phyloP scores from a whole-genome alignment of 768 basidiomycete genomes.

The Termitomyces sp. region DNA sequence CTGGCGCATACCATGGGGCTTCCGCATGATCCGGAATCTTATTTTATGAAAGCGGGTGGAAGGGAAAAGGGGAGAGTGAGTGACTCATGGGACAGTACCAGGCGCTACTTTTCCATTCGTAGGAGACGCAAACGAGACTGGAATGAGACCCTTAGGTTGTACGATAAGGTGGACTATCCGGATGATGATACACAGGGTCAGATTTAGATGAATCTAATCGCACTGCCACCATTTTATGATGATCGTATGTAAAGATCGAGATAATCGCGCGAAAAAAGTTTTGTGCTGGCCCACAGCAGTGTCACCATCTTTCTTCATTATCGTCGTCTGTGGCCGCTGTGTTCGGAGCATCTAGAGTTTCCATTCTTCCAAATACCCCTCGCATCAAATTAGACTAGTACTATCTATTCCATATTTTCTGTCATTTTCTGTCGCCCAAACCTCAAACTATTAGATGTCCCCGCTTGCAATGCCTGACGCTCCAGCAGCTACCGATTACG shows the following conservation, averaged over 20 bases:
- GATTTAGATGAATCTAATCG: background rate
- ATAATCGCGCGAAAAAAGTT: slow-evolving; percentile 9
- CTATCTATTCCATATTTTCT: slow-evolving; percentile 7
- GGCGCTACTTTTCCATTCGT: slow-evolving; percentile 76
- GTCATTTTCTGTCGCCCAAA: slow-evolving; percentile 10
- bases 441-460: background rate
- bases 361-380: slow-evolving; percentile 3
- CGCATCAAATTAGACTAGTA: slow-evolving; percentile 8
- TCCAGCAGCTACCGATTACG: slow-evolving; percentile 30
- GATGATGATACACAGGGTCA: slow-evolving; percentile 46
- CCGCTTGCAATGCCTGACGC: background rate
- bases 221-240: slow-evolving; percentile 6
- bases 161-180: slow-evolving; percentile 82
- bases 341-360: background rate
- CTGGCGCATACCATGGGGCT: slow-evolving; percentile 59
- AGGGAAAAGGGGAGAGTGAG: slow-evolving; percentile 69
- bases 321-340: slow-evolving; percentile 5
- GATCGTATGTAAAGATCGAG: slow-evolving; percentile 3
- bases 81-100: slow-evolving; percentile 64
- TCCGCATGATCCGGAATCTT: slow-evolving; percentile 65
- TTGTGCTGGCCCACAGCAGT: background rate
- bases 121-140: slow-evolving; percentile 83
- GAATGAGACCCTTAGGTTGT: slow-evolving; percentile 81
- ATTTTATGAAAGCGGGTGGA: slow-evolving; percentile 57
- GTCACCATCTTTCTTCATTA: background rate